A percentile compares a stretch with the other conserved stretches of the same genome.
These are phyloP conservation scores for Collybia mongolica DNA, from an alignment of 768 basidiomycete species.

Conservation along the genomic window DNA sequence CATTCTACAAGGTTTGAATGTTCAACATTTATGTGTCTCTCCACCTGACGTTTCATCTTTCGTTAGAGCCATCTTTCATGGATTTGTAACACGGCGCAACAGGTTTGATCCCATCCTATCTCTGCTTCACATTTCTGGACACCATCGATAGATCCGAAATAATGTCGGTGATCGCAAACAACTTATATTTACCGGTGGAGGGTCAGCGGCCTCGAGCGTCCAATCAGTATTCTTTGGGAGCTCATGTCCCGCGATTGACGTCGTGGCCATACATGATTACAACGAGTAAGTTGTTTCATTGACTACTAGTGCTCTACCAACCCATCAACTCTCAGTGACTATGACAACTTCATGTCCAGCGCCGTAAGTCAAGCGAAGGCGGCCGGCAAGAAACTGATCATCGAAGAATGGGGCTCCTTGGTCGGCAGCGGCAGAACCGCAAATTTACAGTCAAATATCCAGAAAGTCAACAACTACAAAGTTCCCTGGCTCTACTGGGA, in stretches of 20 bases:
- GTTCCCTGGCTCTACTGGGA: conserved; percentile 40
- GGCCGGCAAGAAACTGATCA: conserved; percentile 33
- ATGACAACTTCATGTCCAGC: conserved; percentile 15
- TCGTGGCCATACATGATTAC: conserved; percentile 37
- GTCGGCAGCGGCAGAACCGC: conserved; percentile 25
- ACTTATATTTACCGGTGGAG: conserved; percentile 24
- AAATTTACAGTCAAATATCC: conserved; percentile 31
- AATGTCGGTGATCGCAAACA: conserved; percentile 22
- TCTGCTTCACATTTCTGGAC: background rate
- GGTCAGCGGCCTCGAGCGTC: conserved; percentile 20
- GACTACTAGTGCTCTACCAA: background rate
- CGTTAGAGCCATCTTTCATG: too few relatives aligned
- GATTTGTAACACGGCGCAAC: conserved; percentile 21
- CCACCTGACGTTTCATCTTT: too few relatives aligned
- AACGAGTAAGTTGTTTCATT: conserved; percentile 16
- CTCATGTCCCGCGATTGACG: conserved; percentile 26
- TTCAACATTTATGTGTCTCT: conserved; percentile 8
- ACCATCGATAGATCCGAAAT: conserved; percentile 17
- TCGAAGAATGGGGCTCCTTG: conserved; percentile 36
- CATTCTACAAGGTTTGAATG: conserved; percentile 16
- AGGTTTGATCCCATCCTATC: conserved; percentile 7
- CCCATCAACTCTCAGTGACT: conserved; percentile 18
- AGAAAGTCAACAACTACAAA: conserved; percentile 30
- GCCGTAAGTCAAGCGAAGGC: conserved; percentile 28
- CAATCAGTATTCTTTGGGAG: conserved; percentile 20